Base-by-base conservation (phyloP, 352 stramenopile species). In the Globisporangium barbulae region DNA sequence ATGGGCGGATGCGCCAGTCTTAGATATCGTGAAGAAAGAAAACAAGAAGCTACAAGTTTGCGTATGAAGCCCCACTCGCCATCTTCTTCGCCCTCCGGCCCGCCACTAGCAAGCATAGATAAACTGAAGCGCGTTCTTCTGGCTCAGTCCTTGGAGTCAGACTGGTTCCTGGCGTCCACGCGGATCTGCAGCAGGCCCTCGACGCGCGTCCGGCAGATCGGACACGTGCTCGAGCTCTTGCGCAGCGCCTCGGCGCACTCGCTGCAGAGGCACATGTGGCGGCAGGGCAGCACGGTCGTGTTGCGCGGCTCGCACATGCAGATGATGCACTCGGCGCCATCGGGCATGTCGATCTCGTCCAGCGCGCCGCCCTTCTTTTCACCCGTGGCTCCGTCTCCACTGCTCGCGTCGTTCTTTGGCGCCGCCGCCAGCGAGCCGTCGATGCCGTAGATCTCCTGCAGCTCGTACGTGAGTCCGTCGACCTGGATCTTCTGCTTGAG, bases 401-500 rank as follows among this genome's bases (percentile, higher is more conserved):
- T 30, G 19, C 61, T 33, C 2, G 69, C 59, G 28, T 78, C 67
- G 19, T 70, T 64, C 30, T 74, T 76, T 28, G 79, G 73, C 0
- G 76, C 78, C 37, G 82, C 79, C 17, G 83, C 73, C 0, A 92
- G 70, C 6, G 79, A 78, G 17, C 83, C 87, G 58, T 94, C 83
- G 53, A 95, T 93, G 35, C 87, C 87, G 61, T 95, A 95, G 58
- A 95, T 93, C 69, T 95, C 87, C 70, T 94, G 87, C 22, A 95
- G 71, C 65, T 95, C 85, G 70, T 95, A 95, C 7, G 85, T 92
- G 61, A 92, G 55, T 2, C 80, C 82, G 21, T 92, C 75, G 15
- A 78, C 66, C 64, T 82, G 65, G 39, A 93, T 83, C 67, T 95
- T 94, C 57, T 95, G 86, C 64, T 95, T 95, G 63, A 95, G 71